Evolutionary conservation across 78 protist genomes (phyloP).

Genomic region (Dictyostelium capitatum): DNA sequence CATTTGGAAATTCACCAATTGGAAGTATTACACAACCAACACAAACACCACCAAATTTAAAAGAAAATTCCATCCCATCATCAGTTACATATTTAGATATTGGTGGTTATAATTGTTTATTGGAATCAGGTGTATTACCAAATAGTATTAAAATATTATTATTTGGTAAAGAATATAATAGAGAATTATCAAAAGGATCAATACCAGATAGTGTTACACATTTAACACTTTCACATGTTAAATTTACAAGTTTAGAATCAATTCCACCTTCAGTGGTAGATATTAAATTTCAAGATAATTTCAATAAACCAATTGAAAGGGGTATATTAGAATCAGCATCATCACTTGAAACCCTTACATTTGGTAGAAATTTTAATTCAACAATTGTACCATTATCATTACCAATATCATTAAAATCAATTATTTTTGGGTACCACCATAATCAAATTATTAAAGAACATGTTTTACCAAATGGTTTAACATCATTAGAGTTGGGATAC

Average conservation of each 20-base stretch:
- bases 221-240: not conserved
- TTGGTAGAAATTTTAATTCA: no score
- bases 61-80: not conserved
- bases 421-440: no score
- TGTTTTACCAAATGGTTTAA: no score
- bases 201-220: not conserved
- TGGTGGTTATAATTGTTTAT: not conserved
- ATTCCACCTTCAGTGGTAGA: not conserved
- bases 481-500: no score
- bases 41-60: not conserved
- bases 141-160: not conserved
- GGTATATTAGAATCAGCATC: no score
- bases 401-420: no score
- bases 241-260: not conserved
- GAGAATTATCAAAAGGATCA: not conserved
- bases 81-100: not conserved
- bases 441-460: no score
- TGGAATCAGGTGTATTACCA: not conserved
- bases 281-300: not conserved
- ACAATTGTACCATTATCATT: no score
- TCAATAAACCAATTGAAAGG: no score
- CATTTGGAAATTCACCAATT: not conserved
- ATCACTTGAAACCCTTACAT: no score
- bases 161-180: constrained; percentile 2
- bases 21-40: no score